Conservation (phyloP, 2,329 filamentous ascomycete species). For the Penicillium vulpinum region DNA sequence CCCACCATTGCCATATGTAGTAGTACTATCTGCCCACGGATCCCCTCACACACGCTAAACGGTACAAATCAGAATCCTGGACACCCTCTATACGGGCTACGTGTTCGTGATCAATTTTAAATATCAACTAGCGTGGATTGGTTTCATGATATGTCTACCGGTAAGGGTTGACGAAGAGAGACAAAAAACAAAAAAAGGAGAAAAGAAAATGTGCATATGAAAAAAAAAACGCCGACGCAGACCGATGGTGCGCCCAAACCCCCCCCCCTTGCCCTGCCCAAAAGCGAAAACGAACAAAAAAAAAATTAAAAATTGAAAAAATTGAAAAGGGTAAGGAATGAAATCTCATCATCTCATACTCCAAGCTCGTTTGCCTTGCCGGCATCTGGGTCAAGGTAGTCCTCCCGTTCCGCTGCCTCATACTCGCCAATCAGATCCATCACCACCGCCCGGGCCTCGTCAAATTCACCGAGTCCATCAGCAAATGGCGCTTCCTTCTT, state of each 20-base stretch:
- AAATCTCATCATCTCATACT: slow-evolving; percentile 10
- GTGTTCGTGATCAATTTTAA: slow-evolving; percentile 15
- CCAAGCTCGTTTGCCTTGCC: slow-evolving; percentile 45
- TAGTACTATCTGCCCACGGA: neutral
- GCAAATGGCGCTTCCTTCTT: slow-evolving; percentile 93
- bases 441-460: slow-evolving; percentile 89
- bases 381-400: slow-evolving; percentile 79
- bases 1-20: neutral
- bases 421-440: slow-evolving; percentile 91
- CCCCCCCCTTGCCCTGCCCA: slow-evolving; percentile 20
- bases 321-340: neutral
- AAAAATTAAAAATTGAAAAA: slow-evolving; percentile 2
- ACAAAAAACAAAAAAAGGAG: neutral
- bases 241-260: slow-evolving; percentile 25
- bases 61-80: slow-evolving; percentile 5
- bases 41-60: neutral
- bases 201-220: neutral
- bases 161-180: neutral
- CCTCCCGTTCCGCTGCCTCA: slow-evolving; percentile 86
- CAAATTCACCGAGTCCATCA: slow-evolving; percentile 90
- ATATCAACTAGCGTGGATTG: slow-evolving; percentile 7
- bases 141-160: slow-evolving; percentile 3
- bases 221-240: slow-evolving; percentile 14
- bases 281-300: slow-evolving; percentile 10
- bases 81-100: slow-evolving; percentile 12